Evolutionary conservation across 805 yeast genomes (phyloP), one percentile per base, ranked within the genome.

Genomic region (Myxozyma lipomycoides): DNA sequence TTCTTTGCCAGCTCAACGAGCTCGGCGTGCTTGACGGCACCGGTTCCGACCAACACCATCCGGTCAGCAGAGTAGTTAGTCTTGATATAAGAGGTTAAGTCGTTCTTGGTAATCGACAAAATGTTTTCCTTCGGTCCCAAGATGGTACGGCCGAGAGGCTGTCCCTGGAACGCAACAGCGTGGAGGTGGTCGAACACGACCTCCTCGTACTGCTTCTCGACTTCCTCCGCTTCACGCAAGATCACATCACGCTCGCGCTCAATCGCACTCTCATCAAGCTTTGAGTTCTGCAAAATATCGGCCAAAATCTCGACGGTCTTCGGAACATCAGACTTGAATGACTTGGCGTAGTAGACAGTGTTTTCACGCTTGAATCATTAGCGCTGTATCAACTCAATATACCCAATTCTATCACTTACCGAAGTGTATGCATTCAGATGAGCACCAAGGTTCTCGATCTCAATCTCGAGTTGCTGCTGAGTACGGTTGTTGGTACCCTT

Each of bases 401-500:
- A n/a, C n/a, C n/a, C n/a, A 45, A 38, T 15, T 24, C 15, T 15
- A 3, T 25, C 3, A 34, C 56, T 2, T 40, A 51, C 56, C 19
- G 96, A 88, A 1, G 98, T 93, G 73, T 93, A 93, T n/a, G 98
- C 98, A 67, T 95, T 93, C 64, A 93, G 78, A 71, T 93, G 98
- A 23, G 96, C 88, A 3, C 99, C 99, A 63, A 90, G 79, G 72
- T 93, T 85, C 70, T 93, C 99, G 51, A 93, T 87, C 70, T 93
- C 98, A 41, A 90, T 73, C 69, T 93, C 99, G 49, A 93, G 75
- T 52, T 81, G 81, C 50, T 81, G 74, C 72, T 93, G 98, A 10
- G 87, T 72, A 67, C 98, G 78, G 49, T 75, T 76, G 47, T 76
- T 69, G 12, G 99, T 93, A 22, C 99, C 99, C 50, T 93, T 93